Conservation (phyloP, 2,329 filamentous ascomycete genomes). For the Botrytis aclada region DNA sequence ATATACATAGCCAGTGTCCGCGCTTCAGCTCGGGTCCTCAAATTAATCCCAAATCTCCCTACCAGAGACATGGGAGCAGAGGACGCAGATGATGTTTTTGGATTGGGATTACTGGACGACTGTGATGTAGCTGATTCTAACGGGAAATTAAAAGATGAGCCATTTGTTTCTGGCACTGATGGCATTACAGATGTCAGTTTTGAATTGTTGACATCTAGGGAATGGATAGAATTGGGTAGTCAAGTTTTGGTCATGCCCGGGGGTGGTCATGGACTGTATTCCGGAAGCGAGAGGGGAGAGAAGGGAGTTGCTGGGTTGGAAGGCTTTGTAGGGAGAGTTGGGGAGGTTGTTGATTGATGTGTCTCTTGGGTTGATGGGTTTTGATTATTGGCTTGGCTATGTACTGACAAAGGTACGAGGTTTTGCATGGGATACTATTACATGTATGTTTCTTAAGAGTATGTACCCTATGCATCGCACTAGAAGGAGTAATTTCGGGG, state of each 20-base stretch:
- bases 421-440: not conserved
- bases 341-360: constrained; percentile 56
- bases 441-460: not conserved
- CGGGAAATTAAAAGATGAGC: constrained; percentile 31
- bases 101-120: constrained; percentile 48
- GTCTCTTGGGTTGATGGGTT: not conserved
- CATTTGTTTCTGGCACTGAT: constrained; percentile 41
- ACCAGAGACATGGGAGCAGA: constrained; percentile 31
- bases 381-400: not conserved
- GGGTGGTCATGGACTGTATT: constrained; percentile 56
- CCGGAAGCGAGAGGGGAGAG: constrained; percentile 53
- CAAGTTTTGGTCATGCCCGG: constrained; percentile 70
- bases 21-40: constrained; percentile 71
- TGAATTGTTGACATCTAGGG: constrained; percentile 64
- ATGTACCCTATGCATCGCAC: not conserved
- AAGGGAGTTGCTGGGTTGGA: constrained; percentile 61
- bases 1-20: constrained; percentile 86
- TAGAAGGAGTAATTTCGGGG: not conserved
- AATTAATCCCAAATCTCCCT: constrained; percentile 40
- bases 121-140: constrained; percentile 45
- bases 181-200: constrained; percentile 55
- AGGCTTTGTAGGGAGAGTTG: constrained; percentile 67
- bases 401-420: not conserved
- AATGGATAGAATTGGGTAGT: constrained; percentile 71
- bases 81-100: constrained; percentile 52